Percentiles rank a stretch among this genome's conserved stretches.
Evolutionary conservation across 352 stramenopile genomes (phyloP).

Genomic region (Phytopythium kandeliae): DNA sequence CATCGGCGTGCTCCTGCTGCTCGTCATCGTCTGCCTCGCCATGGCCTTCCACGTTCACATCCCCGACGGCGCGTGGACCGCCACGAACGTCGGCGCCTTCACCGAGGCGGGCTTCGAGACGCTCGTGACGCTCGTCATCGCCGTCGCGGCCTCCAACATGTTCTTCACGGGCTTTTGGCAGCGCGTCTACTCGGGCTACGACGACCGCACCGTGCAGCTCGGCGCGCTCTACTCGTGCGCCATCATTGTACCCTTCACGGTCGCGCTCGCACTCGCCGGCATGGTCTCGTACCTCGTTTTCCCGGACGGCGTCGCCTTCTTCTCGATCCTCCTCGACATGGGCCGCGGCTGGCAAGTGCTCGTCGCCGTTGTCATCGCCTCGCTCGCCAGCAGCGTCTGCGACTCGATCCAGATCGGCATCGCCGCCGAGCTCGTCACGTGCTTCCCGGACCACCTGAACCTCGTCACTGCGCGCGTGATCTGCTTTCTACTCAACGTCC

Average conservation of each 20-base stretch:
- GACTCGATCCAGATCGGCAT: conserved; percentile 79
- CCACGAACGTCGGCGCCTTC: conserved; percentile 55
- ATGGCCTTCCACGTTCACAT: conserved; percentile 55
- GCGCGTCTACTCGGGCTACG: conserved; percentile 55
- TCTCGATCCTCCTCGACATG: conserved; percentile 73
- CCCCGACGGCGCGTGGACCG: conserved; percentile 38
- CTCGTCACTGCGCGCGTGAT: conserved; percentile 49
- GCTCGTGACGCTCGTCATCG: conserved; percentile 65
- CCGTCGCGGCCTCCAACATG: conserved; percentile 52
- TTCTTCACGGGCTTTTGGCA: conserved; percentile 84
- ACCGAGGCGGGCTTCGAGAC: conserved; percentile 60
- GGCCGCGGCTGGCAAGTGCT: conserved; percentile 58
- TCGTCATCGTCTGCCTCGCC: conserved; percentile 54
- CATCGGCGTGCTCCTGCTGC: conserved; percentile 47
- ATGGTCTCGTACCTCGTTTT: conserved; percentile 57
- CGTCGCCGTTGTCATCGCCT: conserved; percentile 61
- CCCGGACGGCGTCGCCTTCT: conserved; percentile 55
- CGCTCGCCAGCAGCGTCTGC: conserved; percentile 50
- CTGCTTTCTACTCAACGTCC: conserved; percentile 61
- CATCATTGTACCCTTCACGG: conserved; percentile 66
- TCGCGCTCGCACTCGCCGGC: conserved; percentile 55
- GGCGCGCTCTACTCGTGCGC: conserved; percentile 32
- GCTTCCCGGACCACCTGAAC: conserved; percentile 49
- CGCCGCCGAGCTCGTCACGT: conserved; percentile 60
- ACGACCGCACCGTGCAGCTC: conserved; percentile 45